Conservation (phyloP, 345 rosid species). For the Gossypium anomalum region DNA sequence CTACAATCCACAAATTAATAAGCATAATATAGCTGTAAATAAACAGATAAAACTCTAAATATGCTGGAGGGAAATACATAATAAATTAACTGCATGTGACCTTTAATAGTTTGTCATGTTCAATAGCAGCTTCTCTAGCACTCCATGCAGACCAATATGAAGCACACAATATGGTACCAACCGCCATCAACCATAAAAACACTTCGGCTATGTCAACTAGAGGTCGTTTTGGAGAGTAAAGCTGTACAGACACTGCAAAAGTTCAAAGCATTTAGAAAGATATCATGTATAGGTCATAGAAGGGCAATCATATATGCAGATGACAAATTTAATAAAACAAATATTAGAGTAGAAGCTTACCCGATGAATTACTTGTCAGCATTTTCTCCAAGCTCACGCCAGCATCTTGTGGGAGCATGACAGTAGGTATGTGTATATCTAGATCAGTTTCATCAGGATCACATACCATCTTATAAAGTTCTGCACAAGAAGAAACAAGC, state of each 20-base stretch:
- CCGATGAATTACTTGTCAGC: slow-evolving; percentile 59
- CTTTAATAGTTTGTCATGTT: slow-evolving; percentile 82
- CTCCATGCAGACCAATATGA: slow-evolving; percentile 98
- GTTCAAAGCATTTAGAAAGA: background rate
- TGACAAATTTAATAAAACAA: slow-evolving; percentile 2
- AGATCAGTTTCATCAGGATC: slow-evolving; percentile 93
- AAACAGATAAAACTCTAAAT: background rate
- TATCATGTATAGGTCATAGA: background rate
- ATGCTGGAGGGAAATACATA: background rate
- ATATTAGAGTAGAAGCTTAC: slow-evolving; percentile 27
- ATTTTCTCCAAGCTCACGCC: slow-evolving; percentile 66
- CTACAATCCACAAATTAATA: slow-evolving; percentile 6
- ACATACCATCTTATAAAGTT: slow-evolving; percentile 98
- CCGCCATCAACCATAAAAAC: slow-evolving; percentile 97
- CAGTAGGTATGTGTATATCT: slow-evolving; percentile 79
- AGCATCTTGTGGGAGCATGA: slow-evolving; percentile 96
- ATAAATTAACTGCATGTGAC: slow-evolving; percentile 29
- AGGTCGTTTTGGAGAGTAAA: slow-evolving; percentile 87
- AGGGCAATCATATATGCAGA: background rate
- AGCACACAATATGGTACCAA: slow-evolving; percentile 81
- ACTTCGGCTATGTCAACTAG: slow-evolving; percentile 92
- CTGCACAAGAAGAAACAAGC: slow-evolving; percentile 32
- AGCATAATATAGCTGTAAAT: background rate
- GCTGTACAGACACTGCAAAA: slow-evolving; percentile 75
- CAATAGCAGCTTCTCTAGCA: slow-evolving; percentile 83